These are phyloP conservation scores for Sclerotinia glacialis DNA, from an alignment of 2,329 filamentous ascomycete genomes.

Conservation along the genomic window DNA sequence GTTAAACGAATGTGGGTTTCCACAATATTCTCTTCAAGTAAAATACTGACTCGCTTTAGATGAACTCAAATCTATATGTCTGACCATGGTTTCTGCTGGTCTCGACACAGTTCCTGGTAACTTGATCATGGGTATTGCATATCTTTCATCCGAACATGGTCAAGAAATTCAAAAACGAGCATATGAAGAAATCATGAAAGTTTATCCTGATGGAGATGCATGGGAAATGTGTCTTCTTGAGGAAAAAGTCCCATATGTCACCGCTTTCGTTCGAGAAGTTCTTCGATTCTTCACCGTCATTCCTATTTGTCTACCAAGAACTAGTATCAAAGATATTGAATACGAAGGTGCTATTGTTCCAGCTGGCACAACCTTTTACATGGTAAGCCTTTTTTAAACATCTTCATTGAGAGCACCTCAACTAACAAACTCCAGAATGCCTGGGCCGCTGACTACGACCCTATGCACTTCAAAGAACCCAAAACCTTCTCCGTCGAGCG, in stretches of 20 bases:
- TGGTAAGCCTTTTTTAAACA: neutral
- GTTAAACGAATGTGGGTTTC: constrained; percentile 57
- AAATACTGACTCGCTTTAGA: constrained; percentile 49
- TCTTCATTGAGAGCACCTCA: neutral
- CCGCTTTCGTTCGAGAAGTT: constrained; percentile 74
- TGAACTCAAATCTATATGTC: constrained; percentile 75
- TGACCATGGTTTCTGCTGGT: constrained; percentile 79
- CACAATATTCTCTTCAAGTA: constrained; percentile 32
- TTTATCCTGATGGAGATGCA: constrained; percentile 71
- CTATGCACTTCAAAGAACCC: constrained; percentile 62
- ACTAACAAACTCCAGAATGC: constrained; percentile 53
- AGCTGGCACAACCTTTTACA: constrained; percentile 66
- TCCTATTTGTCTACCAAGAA: constrained; percentile 72
- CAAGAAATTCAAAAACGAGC: constrained; percentile 69
- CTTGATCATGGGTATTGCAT: constrained; percentile 75
- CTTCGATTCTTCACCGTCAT: constrained; percentile 78
- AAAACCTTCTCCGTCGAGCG: constrained; percentile 66
- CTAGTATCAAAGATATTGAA: constrained; percentile 68
- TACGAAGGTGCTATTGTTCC: constrained; percentile 68
- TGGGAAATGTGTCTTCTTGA: constrained; percentile 71
- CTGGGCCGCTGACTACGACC: constrained; percentile 72
- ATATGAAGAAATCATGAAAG: constrained; percentile 65
- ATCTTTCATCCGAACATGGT: constrained; percentile 65
- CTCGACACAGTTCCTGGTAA: constrained; percentile 80
- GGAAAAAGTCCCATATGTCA: constrained; percentile 74